A percentile compares a stretch with the other conserved stretches of the same genome.
Conservation (phyloP, 495 filamentous ascomycete genomes). For the Penicillium pulvis region DNA sequence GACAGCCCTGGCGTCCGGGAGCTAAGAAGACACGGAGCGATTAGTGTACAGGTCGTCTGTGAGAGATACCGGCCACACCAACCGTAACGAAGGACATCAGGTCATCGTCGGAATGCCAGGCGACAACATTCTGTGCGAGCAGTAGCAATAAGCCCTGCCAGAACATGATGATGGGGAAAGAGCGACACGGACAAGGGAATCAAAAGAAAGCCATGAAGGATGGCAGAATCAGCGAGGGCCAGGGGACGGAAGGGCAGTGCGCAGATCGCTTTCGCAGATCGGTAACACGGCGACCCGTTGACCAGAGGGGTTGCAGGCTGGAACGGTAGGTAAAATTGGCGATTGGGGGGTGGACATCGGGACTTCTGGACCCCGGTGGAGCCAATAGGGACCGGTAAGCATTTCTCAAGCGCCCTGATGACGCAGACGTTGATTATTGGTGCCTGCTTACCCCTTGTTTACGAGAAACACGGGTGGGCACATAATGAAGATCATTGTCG, state of each 20-base stretch:
- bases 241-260: slow-evolving; percentile 8
- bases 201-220: slow-evolving; percentile 18
- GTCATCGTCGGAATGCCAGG: slow-evolving; percentile 23
- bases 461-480: neutral
- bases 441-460: slow-evolving; percentile 4
- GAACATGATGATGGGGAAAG: slow-evolving; percentile 20
- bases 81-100: slow-evolving; percentile 28
- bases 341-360: neutral
- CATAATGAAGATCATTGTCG: neutral
- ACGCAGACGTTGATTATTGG: neutral
- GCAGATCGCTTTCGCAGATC: slow-evolving; percentile 2
- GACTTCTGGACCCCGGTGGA: slow-evolving; percentile 2
- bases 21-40: slow-evolving; percentile 16
- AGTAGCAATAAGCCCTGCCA: slow-evolving; percentile 19
- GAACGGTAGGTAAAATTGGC: neutral
- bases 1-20: slow-evolving; percentile 32
- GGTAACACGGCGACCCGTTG: neutral
- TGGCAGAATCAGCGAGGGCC: neutral
- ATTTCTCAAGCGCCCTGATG: slow-evolving; percentile 1
- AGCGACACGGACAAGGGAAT: slow-evolving; percentile 15
- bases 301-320: neutral
- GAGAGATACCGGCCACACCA: neutral
- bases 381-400: neutral
- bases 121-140: slow-evolving; percentile 18
- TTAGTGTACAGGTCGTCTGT: slow-evolving; percentile 3